A percentile compares a stretch with the other conserved stretches of the same genome.
phyloP scores from a whole-genome alignment of 805 yeast genomes.

The Candida dendrica region DNA sequence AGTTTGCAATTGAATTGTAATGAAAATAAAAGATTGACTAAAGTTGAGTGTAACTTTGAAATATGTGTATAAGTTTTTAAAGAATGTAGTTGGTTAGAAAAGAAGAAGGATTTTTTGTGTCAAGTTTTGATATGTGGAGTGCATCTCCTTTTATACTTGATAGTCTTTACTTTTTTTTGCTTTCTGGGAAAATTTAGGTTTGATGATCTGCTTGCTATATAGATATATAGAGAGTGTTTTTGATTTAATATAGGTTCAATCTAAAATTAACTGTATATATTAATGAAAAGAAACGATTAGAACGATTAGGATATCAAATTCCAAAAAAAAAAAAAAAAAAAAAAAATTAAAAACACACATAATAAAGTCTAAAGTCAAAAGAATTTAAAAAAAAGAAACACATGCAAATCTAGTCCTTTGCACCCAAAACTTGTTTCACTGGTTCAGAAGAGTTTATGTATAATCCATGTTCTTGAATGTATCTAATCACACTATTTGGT shows the following conservation, averaged over 20 bases:
- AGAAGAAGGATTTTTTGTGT: background rate
- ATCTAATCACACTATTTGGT: constrained; percentile 91
- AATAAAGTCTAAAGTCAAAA: too few species aligned
- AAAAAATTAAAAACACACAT: too few species aligned
- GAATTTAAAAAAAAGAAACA: too few species aligned
- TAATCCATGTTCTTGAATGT: constrained; percentile 85
- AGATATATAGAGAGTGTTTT: too few species aligned
- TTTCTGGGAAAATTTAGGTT: background rate
- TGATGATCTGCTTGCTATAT: too few species aligned
- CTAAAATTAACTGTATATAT: too few species aligned
- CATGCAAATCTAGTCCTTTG: constrained; percentile 21
- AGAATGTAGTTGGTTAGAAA: background rate
- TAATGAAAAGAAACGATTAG: too few species aligned
- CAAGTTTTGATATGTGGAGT: background rate
- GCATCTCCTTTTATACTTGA: background rate
- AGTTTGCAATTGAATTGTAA: background rate
- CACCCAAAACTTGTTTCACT: constrained; percentile 74
- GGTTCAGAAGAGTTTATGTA: constrained; percentile 87
- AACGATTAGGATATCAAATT: too few species aligned
- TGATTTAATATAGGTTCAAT: too few species aligned
- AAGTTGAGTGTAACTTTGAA: background rate
- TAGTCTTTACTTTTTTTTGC: background rate
- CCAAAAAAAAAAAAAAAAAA: too few species aligned
- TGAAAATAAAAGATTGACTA: background rate
- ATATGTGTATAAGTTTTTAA: background rate